These are phyloP conservation scores for Pythium pyrilobum DNA, from an alignment of 352 stramenopile species.

Conservation along the genomic window DNA sequence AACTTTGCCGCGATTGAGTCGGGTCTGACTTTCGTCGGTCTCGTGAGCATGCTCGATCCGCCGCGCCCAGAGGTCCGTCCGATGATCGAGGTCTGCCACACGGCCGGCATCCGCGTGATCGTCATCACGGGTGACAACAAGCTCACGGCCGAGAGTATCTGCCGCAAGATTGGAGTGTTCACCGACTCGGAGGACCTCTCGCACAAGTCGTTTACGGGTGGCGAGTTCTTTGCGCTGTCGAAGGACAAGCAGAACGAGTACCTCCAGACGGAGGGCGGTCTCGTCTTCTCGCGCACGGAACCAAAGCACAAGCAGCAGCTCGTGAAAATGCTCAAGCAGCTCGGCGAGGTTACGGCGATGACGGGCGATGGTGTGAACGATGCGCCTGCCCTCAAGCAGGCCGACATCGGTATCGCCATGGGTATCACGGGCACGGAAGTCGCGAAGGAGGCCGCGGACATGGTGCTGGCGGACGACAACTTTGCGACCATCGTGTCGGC, in stretches of 20 bases:
- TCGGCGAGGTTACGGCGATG: constrained; percentile 95
- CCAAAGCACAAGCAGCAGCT: constrained; percentile 97
- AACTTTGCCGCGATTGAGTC: constrained; percentile 95
- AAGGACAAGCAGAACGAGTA: constrained; percentile 89
- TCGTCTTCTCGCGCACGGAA: constrained; percentile 97
- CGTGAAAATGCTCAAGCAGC: constrained; percentile 94
- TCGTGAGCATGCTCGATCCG: constrained; percentile 98
- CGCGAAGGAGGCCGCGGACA: constrained; percentile 97
- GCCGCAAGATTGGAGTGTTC: constrained; percentile 96
- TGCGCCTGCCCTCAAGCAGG: constrained; percentile 96
- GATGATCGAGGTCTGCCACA: constrained; percentile 94
- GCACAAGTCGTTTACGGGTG: constrained; percentile 91
- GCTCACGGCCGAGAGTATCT: constrained; percentile 97
- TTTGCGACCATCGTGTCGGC: constrained; percentile 97
- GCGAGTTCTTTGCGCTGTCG: constrained; percentile 94
- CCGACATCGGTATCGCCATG: constrained; percentile 99
- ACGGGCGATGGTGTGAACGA: constrained; percentile 99
- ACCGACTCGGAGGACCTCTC: constrained; percentile 77
- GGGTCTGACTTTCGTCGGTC: constrained; percentile 95
- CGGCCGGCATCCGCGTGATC: constrained; percentile 97
- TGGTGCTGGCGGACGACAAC: constrained; percentile 98
- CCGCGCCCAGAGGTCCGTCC: constrained; percentile 94
- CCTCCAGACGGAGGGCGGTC: constrained; percentile 78
- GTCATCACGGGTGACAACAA: constrained; percentile 99
- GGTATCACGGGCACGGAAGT: constrained; percentile 97